These are phyloP conservation scores for Ustilago crameri DNA, from an alignment of 1,284 basidiomycete species.

Conservation along the genomic window DNA sequence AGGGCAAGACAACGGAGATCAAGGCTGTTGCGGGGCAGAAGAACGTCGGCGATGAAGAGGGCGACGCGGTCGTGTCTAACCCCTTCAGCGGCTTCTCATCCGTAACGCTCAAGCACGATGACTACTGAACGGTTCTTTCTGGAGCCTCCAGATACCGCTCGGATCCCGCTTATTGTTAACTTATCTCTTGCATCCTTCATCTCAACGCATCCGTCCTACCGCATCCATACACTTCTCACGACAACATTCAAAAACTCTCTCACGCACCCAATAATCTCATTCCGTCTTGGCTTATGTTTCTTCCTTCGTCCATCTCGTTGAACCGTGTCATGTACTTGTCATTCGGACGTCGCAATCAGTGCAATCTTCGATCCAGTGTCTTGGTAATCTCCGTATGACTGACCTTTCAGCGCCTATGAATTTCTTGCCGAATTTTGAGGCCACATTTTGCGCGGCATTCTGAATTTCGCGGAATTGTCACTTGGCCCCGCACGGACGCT, in stretches of 20 bases:
- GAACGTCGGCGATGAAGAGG: conserved; percentile 61
- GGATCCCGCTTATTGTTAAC: background rate
- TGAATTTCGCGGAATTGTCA: no score
- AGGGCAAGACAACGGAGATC: conserved; percentile 70
- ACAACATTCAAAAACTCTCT: background rate
- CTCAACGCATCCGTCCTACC: background rate
- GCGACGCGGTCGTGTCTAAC: conserved; percentile 62
- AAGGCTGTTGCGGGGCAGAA: conserved; percentile 60
- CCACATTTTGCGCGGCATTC: background rate
- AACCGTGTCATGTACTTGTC: conserved; percentile 7
- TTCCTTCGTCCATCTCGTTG: background rate
- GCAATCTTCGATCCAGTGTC: background rate
- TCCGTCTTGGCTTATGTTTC: background rate
- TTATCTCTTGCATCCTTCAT: background rate
- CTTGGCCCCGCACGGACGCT: no score
- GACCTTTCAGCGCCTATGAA: no score
- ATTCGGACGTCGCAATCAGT: background rate
- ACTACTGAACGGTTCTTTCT: conserved; percentile 33
- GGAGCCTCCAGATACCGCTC: no score
- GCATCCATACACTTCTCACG: background rate
- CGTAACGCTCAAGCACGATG: conserved; percentile 58
- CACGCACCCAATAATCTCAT: background rate
- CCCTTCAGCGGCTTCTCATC: conserved; percentile 62
- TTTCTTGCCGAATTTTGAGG: background rate
- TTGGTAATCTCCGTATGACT: no score